Evolutionary conservation across 768 basidiomycete genomes (phyloP), one percentile per base, ranked within the genome.

Genomic region (Auricularia sp.): DNA sequence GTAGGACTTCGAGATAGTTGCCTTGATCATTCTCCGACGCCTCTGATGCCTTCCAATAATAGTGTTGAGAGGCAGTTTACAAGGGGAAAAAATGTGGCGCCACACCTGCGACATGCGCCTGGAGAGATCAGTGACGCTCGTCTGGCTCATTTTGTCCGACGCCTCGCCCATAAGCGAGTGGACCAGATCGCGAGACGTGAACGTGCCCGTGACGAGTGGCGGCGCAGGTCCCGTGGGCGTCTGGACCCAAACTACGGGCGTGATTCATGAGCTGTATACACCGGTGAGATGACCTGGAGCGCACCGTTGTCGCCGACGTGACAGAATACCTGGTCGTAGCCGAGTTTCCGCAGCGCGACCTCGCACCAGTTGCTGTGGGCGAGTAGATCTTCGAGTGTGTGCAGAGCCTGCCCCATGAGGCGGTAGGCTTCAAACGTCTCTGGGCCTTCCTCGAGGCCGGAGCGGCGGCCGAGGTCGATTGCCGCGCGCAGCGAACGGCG

Each of bases 361-460:
- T 94, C 90, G 74, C 87, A 87, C 83, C 87, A 92, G 75, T 92
- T 86, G 71, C 84, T 85, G 72, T 92, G 91, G 0, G 90, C 89
- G 14, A 87, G 76, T 44, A 91, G 79, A 71, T 92, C 89, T 71
- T 91, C 89, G 75, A 86, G 77, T 3, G 85, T 86, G 71, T 87
- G 86, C 35, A 87, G 76, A 2, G 83, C 85, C 21, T 82, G 84
- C 3, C 90, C 90, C n/a, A 92, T 79, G 8, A 90, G 79, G 13
- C 88, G 82, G 74, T 86, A 92, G 2, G 86, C 84, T 68, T 88
- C 86, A 74, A 78, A 88, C n/a, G 83, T 78, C 62, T 86, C 84
- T 3, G 77, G 72, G 21, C 79, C 81, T 64, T 87, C 84, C 58
- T 78, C 73, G 1, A 84, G 83, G 10, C 77, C 71, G 13, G 84